A percentile compares a stretch with the other conserved stretches of the same genome.
Evolutionary conservation across 306 rosid species (phyloP).

Genomic region (Casuarina glauca): DNA sequence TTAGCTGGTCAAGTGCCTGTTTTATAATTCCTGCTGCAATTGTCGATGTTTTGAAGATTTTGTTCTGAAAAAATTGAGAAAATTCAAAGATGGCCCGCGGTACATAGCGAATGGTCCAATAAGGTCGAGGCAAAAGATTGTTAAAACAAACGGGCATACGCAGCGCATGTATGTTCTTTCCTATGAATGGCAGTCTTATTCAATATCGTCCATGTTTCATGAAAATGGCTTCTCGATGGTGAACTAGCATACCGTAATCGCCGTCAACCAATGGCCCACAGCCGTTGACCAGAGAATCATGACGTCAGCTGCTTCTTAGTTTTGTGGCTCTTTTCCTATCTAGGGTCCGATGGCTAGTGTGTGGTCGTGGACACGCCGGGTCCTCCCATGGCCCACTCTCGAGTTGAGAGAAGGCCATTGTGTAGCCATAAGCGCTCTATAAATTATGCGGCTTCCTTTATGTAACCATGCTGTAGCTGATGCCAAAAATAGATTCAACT

Average conservation of each 20-base stretch:
- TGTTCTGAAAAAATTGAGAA: slow-evolving; percentile 41
- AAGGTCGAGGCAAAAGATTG: no score
- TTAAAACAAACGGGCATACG: no score
- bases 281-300: not conserved
- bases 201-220: not conserved
- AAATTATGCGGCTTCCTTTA: not conserved
- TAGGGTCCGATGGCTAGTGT: not conserved
- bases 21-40: slow-evolving; percentile 75
- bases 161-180: no score
- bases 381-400: not conserved
- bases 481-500: not conserved
- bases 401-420: not conserved
- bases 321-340: not conserved
- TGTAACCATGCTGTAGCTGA: not conserved
- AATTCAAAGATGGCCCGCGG: no score
- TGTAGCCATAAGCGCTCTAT: not conserved
- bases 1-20: slow-evolving; percentile 59
- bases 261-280: not conserved
- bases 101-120: no score
- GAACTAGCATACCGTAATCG: not conserved
- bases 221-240: not conserved
- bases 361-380: not conserved
- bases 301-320: not conserved
- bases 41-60: slow-evolving; percentile 71
- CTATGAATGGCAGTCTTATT: no score